phyloP scores from a whole-genome alignment of 78 protist genomes.

The Dictyostelium firmibasis region DNA sequence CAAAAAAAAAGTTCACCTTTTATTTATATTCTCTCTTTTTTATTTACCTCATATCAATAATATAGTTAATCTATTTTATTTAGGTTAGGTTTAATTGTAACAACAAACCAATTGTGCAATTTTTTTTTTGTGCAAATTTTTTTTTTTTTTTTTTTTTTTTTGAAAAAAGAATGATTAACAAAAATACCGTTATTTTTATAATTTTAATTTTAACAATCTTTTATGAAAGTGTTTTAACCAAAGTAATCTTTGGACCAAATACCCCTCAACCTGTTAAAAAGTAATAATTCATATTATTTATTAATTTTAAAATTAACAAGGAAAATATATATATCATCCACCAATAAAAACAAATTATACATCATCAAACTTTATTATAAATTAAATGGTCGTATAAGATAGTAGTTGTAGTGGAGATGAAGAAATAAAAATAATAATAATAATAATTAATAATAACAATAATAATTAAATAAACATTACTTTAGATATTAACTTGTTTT shows the following conservation, averaged over 20 bases:
- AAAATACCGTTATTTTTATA: not conserved
- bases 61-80: too few species aligned
- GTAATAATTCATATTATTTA: not conserved
- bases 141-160: too few species aligned
- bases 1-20: not conserved
- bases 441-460: too few species aligned
- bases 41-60: not conserved
- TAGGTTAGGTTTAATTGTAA: not conserved
- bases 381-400: too few species aligned
- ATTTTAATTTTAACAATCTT: not conserved
- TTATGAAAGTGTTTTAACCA: not conserved
- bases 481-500: not conserved
- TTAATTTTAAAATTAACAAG: not conserved
- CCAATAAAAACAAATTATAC: too few species aligned
- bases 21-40: too few species aligned
- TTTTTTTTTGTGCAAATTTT: not conserved
- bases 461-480: too few species aligned
- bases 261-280: not conserved
- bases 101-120: not conserved
- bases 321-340: not conserved
- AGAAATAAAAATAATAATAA: too few species aligned
- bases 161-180: not conserved
- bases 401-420: too few species aligned
- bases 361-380: too few species aligned
- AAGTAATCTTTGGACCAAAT: not conserved